Conservation (phyloP, 768 basidiomycete species). For the Lentinus brumalis region DNA sequence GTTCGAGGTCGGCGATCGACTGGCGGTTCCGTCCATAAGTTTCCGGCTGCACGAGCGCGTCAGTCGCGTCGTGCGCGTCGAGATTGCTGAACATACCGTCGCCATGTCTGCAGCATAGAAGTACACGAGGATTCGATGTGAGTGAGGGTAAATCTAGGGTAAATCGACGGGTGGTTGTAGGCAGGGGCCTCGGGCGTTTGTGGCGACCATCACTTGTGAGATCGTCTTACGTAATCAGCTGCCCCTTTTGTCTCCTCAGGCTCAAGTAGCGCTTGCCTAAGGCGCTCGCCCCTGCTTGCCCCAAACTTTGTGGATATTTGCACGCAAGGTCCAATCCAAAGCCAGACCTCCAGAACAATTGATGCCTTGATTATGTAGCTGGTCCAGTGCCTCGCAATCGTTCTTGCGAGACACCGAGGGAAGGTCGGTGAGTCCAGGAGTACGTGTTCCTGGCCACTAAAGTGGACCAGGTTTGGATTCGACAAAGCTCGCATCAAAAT, state of each 20-base stretch:
- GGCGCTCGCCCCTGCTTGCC: background rate
- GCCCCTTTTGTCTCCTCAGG: background rate
- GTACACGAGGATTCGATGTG: conserved; percentile 10
- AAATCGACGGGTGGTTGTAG: conserved; percentile 9
- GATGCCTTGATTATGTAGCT: background rate
- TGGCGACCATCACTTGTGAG: background rate
- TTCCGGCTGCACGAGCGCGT: conserved; percentile 2
- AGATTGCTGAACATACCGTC: conserved; percentile 2
- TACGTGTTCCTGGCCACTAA: too few relatives aligned
- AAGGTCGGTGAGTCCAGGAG: too few relatives aligned
- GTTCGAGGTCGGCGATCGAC: conserved; percentile 71
- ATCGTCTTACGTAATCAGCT: background rate
- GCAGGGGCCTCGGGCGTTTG: background rate
- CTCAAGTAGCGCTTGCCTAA: background rate
- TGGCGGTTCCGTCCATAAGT: conserved; percentile 63
- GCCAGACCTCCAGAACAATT: too few relatives aligned
- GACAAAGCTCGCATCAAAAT: too few relatives aligned
- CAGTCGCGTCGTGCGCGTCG: conserved; percentile 2
- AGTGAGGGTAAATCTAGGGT: conserved; percentile 14
- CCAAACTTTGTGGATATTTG: conserved; percentile 4
- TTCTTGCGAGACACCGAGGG: too few relatives aligned
- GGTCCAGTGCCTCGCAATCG: too few relatives aligned
- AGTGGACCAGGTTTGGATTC: too few relatives aligned
- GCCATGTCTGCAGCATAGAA: conserved; percentile 19
- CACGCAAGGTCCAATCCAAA: background rate